Evolutionary conservation across 169 alveolate genomes (phyloP).

Genomic region (Cryptosporidium bovis): DNA sequence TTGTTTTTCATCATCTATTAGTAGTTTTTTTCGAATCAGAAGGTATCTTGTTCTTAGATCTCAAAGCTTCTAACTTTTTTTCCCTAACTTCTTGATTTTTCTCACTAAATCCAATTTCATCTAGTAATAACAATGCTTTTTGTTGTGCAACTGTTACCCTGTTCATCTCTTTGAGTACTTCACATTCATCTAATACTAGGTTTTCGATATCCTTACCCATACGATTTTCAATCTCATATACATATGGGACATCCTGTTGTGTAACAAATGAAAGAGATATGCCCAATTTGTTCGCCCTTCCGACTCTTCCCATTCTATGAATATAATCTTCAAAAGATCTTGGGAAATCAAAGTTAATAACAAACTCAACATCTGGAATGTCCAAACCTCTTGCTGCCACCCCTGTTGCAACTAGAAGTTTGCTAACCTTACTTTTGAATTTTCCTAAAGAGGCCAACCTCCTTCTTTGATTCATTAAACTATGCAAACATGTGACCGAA

Average conservation of each 20-base stretch:
- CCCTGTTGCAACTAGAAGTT: conserved; percentile 94
- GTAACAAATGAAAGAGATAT: conserved; percentile 91
- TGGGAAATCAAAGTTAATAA: conserved; percentile 95
- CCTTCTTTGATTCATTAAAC: conserved; percentile 93
- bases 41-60: neutral
- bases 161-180: conserved; percentile 89
- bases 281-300: conserved; percentile 97
- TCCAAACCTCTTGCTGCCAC: conserved; percentile 98
- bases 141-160: conserved; percentile 91
- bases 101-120: conserved; percentile 68
- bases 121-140: conserved; percentile 76
- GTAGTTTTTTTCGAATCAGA: neutral
- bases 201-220: conserved; percentile 80
- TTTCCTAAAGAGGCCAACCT: conserved; percentile 93
- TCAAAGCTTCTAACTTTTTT: conserved; percentile 36
- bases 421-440: conserved; percentile 91
- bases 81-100: conserved; percentile 48
- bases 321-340: conserved; percentile 90
- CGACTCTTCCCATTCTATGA: conserved; percentile 98
- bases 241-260: conserved; percentile 87
- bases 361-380: conserved; percentile 94
- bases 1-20: neutral
- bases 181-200: conserved; percentile 86
- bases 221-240: conserved; percentile 82
- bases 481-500: conserved; percentile 94